Base-by-base conservation (phyloP, 2,329 filamentous ascomycete species). In the Penicillium thymicola region DNA sequence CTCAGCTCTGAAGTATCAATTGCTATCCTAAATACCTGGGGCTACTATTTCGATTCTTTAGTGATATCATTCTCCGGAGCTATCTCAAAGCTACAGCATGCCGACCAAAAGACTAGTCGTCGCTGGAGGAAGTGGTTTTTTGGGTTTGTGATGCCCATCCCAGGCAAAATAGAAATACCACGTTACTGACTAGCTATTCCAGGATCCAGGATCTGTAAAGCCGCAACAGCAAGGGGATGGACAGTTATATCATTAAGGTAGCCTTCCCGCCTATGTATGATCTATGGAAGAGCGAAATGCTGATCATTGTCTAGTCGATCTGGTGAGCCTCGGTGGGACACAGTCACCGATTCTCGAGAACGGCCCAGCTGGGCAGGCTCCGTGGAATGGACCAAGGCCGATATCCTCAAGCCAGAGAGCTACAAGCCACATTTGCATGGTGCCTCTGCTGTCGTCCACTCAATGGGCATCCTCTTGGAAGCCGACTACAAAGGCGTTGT, bases 401-500 rank as follows among this genome's bases (percentile, higher is more conserved):
- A 97, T 76, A 88, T 97, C 64, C 84, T 99, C 59, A 85, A 88
- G 58, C 93, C 94, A 0, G 79, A 83, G 0, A 89, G 89, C 18
- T 99, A 97, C 77, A 84, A 83, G 9, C 79, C 87, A 0, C 84
- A 93, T 46, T 84, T 99, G 59, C 83, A 85, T 64, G 85, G 84
- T 55, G 90, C 92, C 59, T 85, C 91, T 72, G 92, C 87, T 55
- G 92, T 97, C 27, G 88, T 99, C 45, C 94, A 99, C 80, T 91
- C 84, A 69, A 92, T 97, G 88, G 94, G 94, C 10, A 97, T 99
- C 67, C 82, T 99, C 18, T 84, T 99, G 10, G 94, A 99, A 79
- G 92, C 92, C 48, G 94, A 99, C 79, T 99, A 99, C 84, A 99
- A 99, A 77, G 89, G 89, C 65, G 88, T 96, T 16, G 72, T 99